Percentiles rank a stretch among this genome's conserved stretches.
phyloP scores from a whole-genome alignment of 1,139 yeast genomes.

The Candida glucosophila region DNA sequence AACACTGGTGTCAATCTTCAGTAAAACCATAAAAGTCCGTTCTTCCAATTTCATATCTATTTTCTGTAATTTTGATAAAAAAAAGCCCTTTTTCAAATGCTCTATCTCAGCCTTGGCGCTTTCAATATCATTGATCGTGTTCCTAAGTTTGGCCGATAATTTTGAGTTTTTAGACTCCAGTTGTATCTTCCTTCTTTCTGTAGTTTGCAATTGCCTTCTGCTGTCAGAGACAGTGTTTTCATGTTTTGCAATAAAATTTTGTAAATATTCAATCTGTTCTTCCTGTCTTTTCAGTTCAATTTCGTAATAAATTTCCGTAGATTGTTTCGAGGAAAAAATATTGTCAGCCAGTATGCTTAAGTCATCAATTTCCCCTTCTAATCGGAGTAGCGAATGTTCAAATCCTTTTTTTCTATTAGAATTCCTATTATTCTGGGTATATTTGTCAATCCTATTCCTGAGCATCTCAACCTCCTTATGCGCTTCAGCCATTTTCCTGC shows the following conservation, averaged over 20 bases:
- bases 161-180: too few species aligned
- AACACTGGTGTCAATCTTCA: too few species aligned
- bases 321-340: slow-evolving; percentile 10
- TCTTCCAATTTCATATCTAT: too few species aligned
- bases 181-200: too few species aligned
- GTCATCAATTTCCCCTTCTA: slow-evolving; percentile 27
- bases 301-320: slow-evolving; percentile 11
- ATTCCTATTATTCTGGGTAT: slow-evolving; percentile 20
- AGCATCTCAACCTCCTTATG: slow-evolving; percentile 52
- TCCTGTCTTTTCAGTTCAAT: slow-evolving; percentile 13
- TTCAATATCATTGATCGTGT: too few species aligned
- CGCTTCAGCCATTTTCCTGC: slow-evolving; percentile 42
- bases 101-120: too few species aligned
- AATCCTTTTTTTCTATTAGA: slow-evolving; percentile 35
- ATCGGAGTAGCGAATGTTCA: slow-evolving; percentile 32
- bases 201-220: too few species aligned
- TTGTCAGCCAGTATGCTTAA: slow-evolving; percentile 15
- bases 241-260: slow-evolving; percentile 14
- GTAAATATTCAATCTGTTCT: slow-evolving; percentile 16
- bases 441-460: slow-evolving; percentile 32
- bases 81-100: too few species aligned
- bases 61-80: too few species aligned
- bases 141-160: too few species aligned
- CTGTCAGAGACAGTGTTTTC: too few species aligned
- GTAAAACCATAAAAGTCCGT: too few species aligned